Base-by-base conservation (phyloP, 1,284 basidiomycete genomes). In the Waitea zeae region DNA sequence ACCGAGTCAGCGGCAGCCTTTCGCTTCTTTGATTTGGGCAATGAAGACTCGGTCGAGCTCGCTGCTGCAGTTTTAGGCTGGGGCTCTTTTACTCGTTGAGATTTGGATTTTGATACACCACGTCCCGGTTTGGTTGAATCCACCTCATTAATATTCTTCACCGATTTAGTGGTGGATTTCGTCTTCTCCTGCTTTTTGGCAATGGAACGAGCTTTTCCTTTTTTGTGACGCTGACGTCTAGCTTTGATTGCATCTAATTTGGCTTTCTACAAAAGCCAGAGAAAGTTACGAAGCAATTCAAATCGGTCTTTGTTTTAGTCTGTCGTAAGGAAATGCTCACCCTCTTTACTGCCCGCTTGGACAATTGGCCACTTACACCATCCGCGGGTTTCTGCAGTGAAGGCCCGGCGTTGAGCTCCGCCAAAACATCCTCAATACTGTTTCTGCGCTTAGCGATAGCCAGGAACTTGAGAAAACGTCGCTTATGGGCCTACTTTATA, bases 261-360 rank as follows among this genome's bases (percentile, higher is more conserved):
- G 12, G 44, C 50, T 59, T 59, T 59, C 68, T 76, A 44, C 19
- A 33, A 36, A 34, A 27, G n/a, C n/a, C n/a, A n/a, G n/a, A n/a
- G n/a, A n/a, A n/a, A n/a, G n/a, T n/a, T n/a, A n/a, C n/a, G n/a
- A 15, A 33, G 18, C 14, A 29, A 13, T 20, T 17, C 7, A 19
- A 36, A 3, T 17, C 7, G 12, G 9, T 11, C 14, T 27, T 22
- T 11, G 20, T n/a, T 12, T 30, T 18, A 24, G 19, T 3, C 24
- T 4, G 13, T 17, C 12, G 4, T 14, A 31, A 35, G 15, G 3
- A 11, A 32, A 7, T 14, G 42, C 59, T 18, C 44, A 68, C 70
- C 46, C 67, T 62, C 50, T 75, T 77, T 39, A 62, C 48, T 6
- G 62, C 62, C 33, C 75, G 61, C 43, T 68, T 75, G 3, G 75